Conservation (phyloP, 208 protist genomes). For the Leishmania aethiopica region DNA sequence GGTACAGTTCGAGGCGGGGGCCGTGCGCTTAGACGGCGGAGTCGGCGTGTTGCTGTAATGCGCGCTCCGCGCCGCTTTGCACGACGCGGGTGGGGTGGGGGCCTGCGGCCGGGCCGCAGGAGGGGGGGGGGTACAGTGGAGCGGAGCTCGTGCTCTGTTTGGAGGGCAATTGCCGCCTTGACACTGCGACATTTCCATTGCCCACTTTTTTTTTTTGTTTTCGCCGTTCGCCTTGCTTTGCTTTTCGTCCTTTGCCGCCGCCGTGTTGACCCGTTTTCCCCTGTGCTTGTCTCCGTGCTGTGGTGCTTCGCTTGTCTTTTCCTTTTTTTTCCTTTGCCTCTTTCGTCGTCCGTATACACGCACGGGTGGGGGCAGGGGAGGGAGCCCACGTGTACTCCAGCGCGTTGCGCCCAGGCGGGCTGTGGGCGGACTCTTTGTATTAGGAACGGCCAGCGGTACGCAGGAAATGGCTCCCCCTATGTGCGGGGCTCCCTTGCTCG, state of each 20-base stretch:
- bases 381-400: background rate
- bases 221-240: no score
- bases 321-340: background rate
- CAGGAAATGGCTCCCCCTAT: no score
- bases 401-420: no score
- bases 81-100: background rate
- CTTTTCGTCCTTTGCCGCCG: no score
- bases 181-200: background rate
- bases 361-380: no score
- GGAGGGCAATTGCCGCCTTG: background rate
- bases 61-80: background rate
- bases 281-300: background rate
- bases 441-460: no score
- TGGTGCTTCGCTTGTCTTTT: background rate
- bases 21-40: background rate
- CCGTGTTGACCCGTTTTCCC: no score
- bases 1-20: background rate
- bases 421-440: no score
- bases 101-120: background rate
- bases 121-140: background rate
- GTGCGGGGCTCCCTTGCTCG: no score
- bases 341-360: background rate
- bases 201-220: background rate
- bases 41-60: background rate
- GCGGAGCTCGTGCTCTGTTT: background rate